A percentile compares a stretch with the other conserved stretches of the same genome.
phyloP scores from a whole-genome alignment of 192 early-diverging fungal species.

The Chytriomyces confervae region DNA sequence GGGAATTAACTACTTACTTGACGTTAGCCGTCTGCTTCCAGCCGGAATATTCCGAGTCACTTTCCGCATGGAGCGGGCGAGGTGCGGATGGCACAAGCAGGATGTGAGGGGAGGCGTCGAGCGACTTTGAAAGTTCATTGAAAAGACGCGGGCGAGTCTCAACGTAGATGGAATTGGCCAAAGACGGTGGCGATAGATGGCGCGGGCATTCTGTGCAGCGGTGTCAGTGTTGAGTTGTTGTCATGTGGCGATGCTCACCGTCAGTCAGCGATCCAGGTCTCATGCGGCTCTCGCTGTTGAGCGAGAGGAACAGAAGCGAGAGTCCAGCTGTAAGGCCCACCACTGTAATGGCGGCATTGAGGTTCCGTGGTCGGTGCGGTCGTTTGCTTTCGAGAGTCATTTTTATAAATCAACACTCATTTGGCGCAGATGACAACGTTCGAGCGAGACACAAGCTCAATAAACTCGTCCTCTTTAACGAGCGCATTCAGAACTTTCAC shows the following conservation, averaged over 20 bases:
- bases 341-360: conserved; percentile 1
- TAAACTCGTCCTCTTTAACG: not conserved
- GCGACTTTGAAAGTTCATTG: not conserved
- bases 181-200: conserved; percentile 16
- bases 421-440: not conserved
- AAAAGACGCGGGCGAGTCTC: conserved; percentile 28
- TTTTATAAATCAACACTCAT: conserved; percentile 8
- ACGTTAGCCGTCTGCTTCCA: conserved; percentile 49
- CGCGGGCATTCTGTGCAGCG: conserved; percentile 9
- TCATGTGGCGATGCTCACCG: not conserved
- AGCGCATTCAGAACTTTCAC: not conserved
- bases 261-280: not conserved
- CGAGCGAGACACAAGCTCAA: not conserved
- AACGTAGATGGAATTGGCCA: conserved; percentile 6
- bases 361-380: not conserved
- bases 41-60: conserved; percentile 44
- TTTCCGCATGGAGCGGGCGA: conserved; percentile 37
- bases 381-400: not conserved
- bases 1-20: conserved; percentile 29
- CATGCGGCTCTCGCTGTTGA: not conserved
- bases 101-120: not conserved
- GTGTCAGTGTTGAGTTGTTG: not conserved
- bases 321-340: not conserved
- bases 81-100: conserved; percentile 45
- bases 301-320: not conserved